A percentile compares a stretch with the other conserved stretches of the same genome.
Conservation (phyloP, 176 grass and related monocot genomes). For the Cenchrus purpureus region DNA sequence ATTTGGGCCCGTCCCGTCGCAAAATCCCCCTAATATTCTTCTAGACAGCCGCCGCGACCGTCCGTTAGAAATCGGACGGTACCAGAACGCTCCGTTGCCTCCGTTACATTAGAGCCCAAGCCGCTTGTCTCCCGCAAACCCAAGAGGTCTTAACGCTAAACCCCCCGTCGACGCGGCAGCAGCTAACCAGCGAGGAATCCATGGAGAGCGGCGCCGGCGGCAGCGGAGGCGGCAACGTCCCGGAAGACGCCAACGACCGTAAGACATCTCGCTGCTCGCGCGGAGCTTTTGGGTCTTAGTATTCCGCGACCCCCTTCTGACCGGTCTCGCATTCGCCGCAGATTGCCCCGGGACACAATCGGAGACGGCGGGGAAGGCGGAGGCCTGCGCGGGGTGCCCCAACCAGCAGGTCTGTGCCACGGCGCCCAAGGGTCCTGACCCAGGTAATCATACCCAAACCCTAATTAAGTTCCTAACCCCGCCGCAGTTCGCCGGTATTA, state of each 20-base stretch:
- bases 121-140: neutral
- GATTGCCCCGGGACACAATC: slow-evolving; percentile 80
- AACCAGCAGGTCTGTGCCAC: slow-evolving; percentile 69
- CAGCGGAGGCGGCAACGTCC: slow-evolving; percentile 40
- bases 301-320: neutral
- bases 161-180: neutral
- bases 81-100: neutral
- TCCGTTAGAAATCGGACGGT: neutral
- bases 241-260: slow-evolving; percentile 77
- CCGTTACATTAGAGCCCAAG: neutral
- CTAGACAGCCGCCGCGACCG: neutral
- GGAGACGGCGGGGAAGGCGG: slow-evolving; percentile 72
- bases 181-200: slow-evolving; percentile 11
- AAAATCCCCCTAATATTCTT: neutral
- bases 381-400: slow-evolving; percentile 76
- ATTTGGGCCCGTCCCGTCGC: neutral
- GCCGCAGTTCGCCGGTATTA: too few species aligned
- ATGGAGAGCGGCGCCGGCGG: slow-evolving; percentile 42
- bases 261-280: neutral
- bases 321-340: slow-evolving; percentile 7
- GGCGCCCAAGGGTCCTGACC: too few species aligned
- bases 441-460: too few species aligned
- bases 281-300: neutral
- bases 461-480: too few species aligned
- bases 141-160: neutral